Conservation (phyloP, 495 filamentous ascomycete genomes). For the Lophiostoma macrostomum region DNA sequence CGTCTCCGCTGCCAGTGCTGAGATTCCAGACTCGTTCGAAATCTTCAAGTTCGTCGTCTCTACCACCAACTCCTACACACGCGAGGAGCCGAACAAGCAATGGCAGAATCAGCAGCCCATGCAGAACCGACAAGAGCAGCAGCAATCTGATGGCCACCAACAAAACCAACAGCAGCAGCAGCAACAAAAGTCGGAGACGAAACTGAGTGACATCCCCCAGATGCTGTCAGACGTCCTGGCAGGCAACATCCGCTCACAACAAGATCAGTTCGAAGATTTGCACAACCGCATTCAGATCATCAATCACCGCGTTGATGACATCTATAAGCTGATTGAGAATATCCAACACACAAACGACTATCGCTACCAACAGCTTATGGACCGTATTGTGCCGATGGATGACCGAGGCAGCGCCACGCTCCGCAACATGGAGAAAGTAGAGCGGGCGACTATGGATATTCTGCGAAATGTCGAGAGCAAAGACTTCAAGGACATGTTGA, state of each 20-base stretch:
- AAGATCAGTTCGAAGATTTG: conserved; percentile 73
- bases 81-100: conserved; percentile 29
- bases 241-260: conserved; percentile 48
- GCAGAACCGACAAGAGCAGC: conserved; percentile 23
- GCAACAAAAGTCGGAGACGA: conserved; percentile 38
- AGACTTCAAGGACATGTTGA: conserved; percentile 68
- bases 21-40: conserved; percentile 92
- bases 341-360: conserved; percentile 62
- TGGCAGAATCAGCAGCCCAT: conserved; percentile 39
- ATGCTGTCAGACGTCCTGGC: conserved; percentile 45
- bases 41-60: conserved; percentile 77
- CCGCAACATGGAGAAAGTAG: conserved; percentile 55
- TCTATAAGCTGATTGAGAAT: conserved; percentile 61
- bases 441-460: conserved; percentile 51
- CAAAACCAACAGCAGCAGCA: conserved; percentile 38
- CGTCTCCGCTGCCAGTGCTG: conserved; percentile 80
- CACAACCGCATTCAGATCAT: conserved; percentile 74
- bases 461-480: conserved; percentile 67
- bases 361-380: conserved; percentile 45
- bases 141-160: conserved; percentile 42
- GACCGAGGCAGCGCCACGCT: conserved; percentile 46
- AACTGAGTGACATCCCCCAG: conserved; percentile 22
- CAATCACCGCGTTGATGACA: conserved; percentile 66
- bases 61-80: conserved; percentile 34
- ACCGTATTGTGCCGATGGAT: conserved; percentile 50